A percentile compares a stretch with the other conserved stretches of the same genome.
Evolutionary conservation across 495 filamentous ascomycete species (phyloP).

Genomic region (Hapsidospora chrysogenum): DNA sequence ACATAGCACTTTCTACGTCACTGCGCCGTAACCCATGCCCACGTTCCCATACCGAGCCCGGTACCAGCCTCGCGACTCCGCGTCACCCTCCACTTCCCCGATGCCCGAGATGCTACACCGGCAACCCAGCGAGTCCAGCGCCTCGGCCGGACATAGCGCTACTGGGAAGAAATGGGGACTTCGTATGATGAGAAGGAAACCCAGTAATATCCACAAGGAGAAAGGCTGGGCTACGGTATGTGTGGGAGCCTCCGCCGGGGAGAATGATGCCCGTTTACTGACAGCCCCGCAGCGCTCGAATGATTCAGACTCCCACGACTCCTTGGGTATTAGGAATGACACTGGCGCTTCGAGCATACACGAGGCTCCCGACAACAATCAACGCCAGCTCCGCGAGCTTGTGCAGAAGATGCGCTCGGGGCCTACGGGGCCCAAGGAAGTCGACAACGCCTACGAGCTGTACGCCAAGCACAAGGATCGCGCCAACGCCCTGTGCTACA

Average conservation of each 20-base stretch:
- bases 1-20: no score
- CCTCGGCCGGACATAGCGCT: constrained; percentile 2
- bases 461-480: constrained; percentile 13
- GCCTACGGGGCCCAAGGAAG: constrained; percentile 9
- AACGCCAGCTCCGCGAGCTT: constrained; percentile 11
- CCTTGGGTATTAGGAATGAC: background rate
- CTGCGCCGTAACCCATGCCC: no score
- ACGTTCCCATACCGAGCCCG: no score
- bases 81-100: background rate
- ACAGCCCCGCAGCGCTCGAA: background rate
- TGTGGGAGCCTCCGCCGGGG: no score
- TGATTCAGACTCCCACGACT: background rate
- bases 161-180: no score
- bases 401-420: constrained; percentile 10
- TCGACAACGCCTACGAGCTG: constrained; percentile 14
- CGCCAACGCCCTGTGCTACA: constrained; percentile 9
- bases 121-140: background rate
- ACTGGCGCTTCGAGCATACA: constrained; percentile 1
- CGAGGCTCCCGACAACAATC: constrained; percentile 5
- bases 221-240: no score
- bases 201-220: no score
- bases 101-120: constrained; percentile 1
- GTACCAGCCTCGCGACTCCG: background rate
- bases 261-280: no score
- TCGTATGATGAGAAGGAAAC: no score